These are phyloP conservation scores for Sequoia sempervirens DNA, from an alignment of 75 land plant genomes.

Conservation along the genomic window DNA sequence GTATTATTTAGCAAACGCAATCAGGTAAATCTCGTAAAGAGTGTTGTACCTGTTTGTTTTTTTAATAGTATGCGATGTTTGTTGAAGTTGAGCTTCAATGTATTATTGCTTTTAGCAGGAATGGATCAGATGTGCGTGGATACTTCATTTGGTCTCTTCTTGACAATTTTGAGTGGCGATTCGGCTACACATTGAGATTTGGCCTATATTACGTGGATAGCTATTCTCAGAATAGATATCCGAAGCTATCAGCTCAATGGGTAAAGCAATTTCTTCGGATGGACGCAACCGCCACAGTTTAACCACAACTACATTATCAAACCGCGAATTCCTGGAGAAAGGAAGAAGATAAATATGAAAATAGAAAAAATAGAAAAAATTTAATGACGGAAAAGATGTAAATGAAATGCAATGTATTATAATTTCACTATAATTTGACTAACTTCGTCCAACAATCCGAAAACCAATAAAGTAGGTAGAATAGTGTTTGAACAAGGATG, in stretches of 20 bases:
- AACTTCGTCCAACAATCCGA: too few relatives aligned
- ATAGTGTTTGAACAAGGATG: too few relatives aligned
- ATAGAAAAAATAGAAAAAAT: too few relatives aligned
- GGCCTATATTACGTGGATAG: slow-evolving; percentile 14
- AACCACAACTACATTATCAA: background rate
- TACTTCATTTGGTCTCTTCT: slow-evolving; percentile 21
- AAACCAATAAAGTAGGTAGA: too few relatives aligned
- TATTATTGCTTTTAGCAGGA: background rate
- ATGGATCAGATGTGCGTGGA: slow-evolving; percentile 12
- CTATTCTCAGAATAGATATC: background rate
- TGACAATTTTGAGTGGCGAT: slow-evolving; percentile 18
- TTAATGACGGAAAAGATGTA: too few relatives aligned
- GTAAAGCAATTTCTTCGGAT: background rate
- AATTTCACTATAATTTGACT: too few relatives aligned
- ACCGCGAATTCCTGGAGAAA: too few relatives aligned
- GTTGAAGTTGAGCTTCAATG: background rate
- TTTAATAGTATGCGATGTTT: background rate
- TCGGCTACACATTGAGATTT: slow-evolving; percentile 12
- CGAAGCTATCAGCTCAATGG: slow-evolving; percentile 16
- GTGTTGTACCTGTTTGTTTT: too few relatives aligned
- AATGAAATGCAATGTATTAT: too few relatives aligned
- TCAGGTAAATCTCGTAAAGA: background rate
- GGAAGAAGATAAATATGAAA: too few relatives aligned
- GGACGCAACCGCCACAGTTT: background rate
- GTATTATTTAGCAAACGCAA: background rate